Evolutionary conservation across 2,329 filamentous ascomycete genomes (phyloP), one percentile per base, ranked within the genome.

Genomic region (Epicoccum nigrum): DNA sequence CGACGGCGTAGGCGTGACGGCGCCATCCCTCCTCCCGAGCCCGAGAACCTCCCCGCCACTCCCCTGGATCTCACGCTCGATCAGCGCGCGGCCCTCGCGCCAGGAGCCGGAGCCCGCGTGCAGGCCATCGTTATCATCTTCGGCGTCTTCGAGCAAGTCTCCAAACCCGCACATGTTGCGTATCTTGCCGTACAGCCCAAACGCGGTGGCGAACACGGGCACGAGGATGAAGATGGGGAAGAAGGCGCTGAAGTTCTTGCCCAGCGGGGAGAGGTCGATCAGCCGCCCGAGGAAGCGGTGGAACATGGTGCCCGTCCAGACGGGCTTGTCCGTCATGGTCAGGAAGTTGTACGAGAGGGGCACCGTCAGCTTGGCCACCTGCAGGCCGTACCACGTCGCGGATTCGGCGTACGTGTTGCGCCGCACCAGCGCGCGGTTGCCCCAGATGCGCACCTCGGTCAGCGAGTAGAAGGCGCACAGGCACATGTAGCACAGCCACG

Each of bases 401-500:
- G 88, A 91, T 71, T 97, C 94, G 54, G 90, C 86, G 51, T 95
- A 93, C 0, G 94, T 99, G 68, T 96, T 94, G 50, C 94, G 86
- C 52, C 85, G 86, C 38, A 97, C 93, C 5, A 99, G 80, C 0
- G 94, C 93, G 27, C 94, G 86, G 40, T 95, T 94, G 49, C 94
- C 89, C 94, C 94, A 99, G n/a, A 97, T 92, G 67, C 94, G 95
- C 63, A 96, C 90, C 69, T 96, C 91, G 12, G 88, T 91, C 67
- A 99, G 87, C 7, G 92, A 92, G 50, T 86, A 89, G 42, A 97
- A 83, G 4, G 94, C 91, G 38, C 92, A 92, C 12, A 89, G 81
- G 71, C 90, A 96, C 94, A 99, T 99, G 78, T 99, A 99, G 50
- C 92, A 81, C 54, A 99, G 87, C 94, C 94, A 99, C 12, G 85